Base-by-base conservation (phyloP, 2,329 filamentous ascomycete genomes). In the Penicillium sp. region DNA sequence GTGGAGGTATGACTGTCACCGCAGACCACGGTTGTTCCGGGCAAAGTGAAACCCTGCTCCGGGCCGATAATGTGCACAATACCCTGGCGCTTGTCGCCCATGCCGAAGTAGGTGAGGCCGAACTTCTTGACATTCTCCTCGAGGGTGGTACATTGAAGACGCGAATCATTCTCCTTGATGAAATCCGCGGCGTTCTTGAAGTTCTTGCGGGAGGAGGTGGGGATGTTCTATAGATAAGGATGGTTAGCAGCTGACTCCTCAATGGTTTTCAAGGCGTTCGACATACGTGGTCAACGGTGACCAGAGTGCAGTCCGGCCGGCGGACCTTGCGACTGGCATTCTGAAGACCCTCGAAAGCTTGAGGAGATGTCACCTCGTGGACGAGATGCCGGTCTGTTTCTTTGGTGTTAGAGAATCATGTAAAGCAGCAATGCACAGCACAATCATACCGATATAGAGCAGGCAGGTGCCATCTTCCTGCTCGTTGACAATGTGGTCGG, bases 41-140 rank as follows among this genome's bases (percentile, higher is more conserved):
- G 93, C 29, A 97, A 85, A 46, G 93, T 98, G 77, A 98, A 98
- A 58, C 93, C 93, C 72, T 98, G 93, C 77, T 98, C 93, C 32
- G 93, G 93, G 28, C 93, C 93, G 61, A 98, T 97, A 63, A 98
- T 88, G 74, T 98, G 93, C 48, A 97, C 93, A 62, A 98, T 98
- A 57, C 93, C 93, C 74, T 98, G 93, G 56, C 93, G 85, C 79
- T 93, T 94, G 73, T 97, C 91, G 59, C 86, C 87, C 54, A 98
- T 84, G 52, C 93, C 93, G 67, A 98, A 98, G 74, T 96, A 97
- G 69, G 90, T 96, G 64, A 98, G 79, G 64, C 88, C 89, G 67
- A 96, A 97, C 56, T 91, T 87, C 74, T 91, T 93, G 62, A 98
- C 91, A 63, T 98, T 98, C 62, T 96, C 85, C 75, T 98, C 93